A percentile compares a stretch with the other conserved stretches of the same genome.
These are phyloP conservation scores for Termitomyces sp. DNA, from an alignment of 768 basidiomycete genomes.

Conservation along the genomic window DNA sequence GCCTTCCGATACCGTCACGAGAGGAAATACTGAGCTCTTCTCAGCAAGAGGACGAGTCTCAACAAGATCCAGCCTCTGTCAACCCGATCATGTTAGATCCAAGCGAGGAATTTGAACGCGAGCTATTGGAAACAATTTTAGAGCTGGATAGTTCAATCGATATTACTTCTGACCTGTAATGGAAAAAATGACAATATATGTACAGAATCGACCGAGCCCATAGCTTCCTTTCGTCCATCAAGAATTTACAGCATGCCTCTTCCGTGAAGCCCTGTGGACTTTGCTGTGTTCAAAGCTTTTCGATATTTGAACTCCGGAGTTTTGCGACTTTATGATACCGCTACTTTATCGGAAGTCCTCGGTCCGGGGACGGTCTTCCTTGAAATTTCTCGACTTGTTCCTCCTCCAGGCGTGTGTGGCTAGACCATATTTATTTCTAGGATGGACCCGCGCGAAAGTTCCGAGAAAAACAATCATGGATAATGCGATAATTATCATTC, in stretches of 20 bases:
- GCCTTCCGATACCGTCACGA: conserved; percentile 73
- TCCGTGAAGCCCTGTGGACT: too few species aligned
- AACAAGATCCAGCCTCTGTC: conserved; percentile 62
- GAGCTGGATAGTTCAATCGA: background rate
- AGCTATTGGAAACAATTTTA: conserved; percentile 34
- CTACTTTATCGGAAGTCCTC: too few species aligned
- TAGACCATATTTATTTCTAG: too few species aligned
- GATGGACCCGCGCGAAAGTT: too few species aligned
- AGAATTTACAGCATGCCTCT: background rate
- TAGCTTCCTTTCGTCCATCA: background rate
- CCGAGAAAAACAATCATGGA: too few species aligned
- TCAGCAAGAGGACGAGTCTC: conserved; percentile 53
- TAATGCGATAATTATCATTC: conserved; percentile 29
- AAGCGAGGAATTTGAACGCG: conserved; percentile 78
- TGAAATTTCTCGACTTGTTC: too few species aligned
- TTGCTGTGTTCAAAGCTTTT: too few species aligned
- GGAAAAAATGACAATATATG: background rate
- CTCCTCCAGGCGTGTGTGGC: too few species aligned
- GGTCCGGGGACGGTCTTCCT: too few species aligned
- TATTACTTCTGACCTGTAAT: background rate
- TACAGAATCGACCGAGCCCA: too few species aligned
- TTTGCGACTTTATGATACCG: too few species aligned
- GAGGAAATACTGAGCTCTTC: conserved; percentile 82
- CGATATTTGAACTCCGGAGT: too few species aligned
- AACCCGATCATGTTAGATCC: conserved; percentile 82